phyloP scores from a whole-genome alignment of 2,329 filamentous ascomycete species.

The Hymenoscyphus fructigenus region DNA sequence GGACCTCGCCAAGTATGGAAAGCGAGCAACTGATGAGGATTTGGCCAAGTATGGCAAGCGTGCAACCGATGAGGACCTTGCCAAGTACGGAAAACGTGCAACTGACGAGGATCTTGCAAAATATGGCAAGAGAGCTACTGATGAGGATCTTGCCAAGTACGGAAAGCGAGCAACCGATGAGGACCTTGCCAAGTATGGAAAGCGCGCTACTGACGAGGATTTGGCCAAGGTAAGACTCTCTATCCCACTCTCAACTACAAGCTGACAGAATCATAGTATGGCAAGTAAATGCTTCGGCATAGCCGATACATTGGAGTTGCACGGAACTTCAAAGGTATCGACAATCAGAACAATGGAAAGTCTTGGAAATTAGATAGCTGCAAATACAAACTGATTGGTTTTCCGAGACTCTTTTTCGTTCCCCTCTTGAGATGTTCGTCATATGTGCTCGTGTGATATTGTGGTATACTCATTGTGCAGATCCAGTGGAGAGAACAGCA shows the following conservation, averaged over 20 bases:
- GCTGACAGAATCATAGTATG: background rate
- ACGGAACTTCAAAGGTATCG: background rate
- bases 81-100: constrained; percentile 4
- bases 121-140: background rate
- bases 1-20: constrained; percentile 7
- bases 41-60: constrained; percentile 11
- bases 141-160: constrained; percentile 7
- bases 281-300: background rate
- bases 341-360: background rate
- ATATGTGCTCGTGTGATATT: too few relatives aligned
- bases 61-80: constrained; percentile 8
- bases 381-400: background rate
- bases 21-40: background rate
- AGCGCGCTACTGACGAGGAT: constrained; percentile 4
- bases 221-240: background rate
- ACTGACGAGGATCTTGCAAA: constrained; percentile 5
- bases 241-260: background rate
- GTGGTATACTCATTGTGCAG: too few relatives aligned
- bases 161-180: constrained; percentile 2
- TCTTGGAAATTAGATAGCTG: background rate
- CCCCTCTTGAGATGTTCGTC: background rate
- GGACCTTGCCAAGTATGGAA: constrained; percentile 10
- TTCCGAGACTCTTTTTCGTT: background rate
- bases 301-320: background rate
- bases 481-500: too few relatives aligned